Evolutionary conservation across 805 yeast genomes (phyloP).

Genomic region (Monosporozyma aquatica): DNA sequence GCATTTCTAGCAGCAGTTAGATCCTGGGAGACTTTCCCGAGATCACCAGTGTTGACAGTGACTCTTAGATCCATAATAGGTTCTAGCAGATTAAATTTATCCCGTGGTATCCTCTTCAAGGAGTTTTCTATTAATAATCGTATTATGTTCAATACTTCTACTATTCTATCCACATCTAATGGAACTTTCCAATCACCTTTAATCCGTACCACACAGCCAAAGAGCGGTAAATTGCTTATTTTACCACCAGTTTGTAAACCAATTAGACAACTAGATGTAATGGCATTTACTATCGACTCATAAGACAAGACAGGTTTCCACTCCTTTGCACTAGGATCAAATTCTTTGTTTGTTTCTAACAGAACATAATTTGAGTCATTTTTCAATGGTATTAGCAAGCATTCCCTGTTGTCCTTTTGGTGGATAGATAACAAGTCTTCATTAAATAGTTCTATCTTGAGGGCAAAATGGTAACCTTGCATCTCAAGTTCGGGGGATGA

Average conservation of each 20-base stretch:
- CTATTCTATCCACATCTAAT: conserved; percentile 34
- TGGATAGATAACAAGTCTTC: conserved; percentile 16
- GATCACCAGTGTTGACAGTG: conserved; percentile 54
- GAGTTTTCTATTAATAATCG: conserved; percentile 38
- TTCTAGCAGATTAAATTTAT: conserved; percentile 55
- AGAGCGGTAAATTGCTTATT: conserved; percentile 37
- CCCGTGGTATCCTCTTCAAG: conserved; percentile 19
- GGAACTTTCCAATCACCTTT: conserved; percentile 43
- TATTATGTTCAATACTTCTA: conserved; percentile 37
- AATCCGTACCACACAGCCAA: conserved; percentile 50
- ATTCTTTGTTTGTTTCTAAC: conserved; percentile 22
- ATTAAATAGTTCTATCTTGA: conserved; percentile 11
- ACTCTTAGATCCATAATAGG: conserved; percentile 79
- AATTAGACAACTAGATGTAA: conserved; percentile 51
- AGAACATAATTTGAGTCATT: conserved; percentile 31
- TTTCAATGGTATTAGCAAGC: conserved; percentile 23
- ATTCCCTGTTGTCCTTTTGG: conserved; percentile 17
- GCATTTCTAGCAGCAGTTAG: conserved; percentile 73
- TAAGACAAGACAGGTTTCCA: conserved; percentile 44
- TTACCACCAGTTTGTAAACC: conserved; percentile 64
- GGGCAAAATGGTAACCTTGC: conserved; percentile 15
- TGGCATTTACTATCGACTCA: conserved; percentile 44
- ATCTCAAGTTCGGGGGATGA: conserved; percentile 1
- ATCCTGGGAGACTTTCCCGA: conserved; percentile 82
- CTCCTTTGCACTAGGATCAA: conserved; percentile 26